phyloP scores from a whole-genome alignment of 257 asterid genomes.

The Jaltomata sinuosa region DNA sequence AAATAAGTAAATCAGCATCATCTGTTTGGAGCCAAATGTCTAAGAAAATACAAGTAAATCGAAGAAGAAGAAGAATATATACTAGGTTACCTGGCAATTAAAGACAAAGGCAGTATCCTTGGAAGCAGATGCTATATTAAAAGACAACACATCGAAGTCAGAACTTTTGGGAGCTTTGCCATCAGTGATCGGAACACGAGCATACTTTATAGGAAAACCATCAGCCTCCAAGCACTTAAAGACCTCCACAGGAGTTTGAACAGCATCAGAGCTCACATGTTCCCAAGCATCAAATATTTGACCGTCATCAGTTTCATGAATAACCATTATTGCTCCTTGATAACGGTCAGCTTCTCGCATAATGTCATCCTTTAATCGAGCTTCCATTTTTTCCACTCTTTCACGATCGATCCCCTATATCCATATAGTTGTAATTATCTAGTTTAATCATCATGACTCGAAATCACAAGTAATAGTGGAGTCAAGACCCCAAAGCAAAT shows the following conservation, averaged over 20 bases:
- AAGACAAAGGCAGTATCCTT: slow-evolving; percentile 88
- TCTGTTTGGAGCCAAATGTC: neutral
- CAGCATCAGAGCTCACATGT: slow-evolving; percentile 56
- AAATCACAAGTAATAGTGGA: neutral
- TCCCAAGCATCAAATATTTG: slow-evolving; percentile 94
- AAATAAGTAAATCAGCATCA: neutral
- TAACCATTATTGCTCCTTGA: slow-evolving; percentile 90
- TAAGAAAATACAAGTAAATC: neutral
- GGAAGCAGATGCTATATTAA: slow-evolving; percentile 85
- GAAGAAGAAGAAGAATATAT: neutral
- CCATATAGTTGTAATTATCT: slow-evolving; percentile 5
- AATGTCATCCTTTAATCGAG: slow-evolving; percentile 91
- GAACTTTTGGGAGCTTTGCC: slow-evolving; percentile 99
- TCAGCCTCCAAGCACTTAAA: slow-evolving; percentile 71
- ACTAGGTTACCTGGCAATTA: slow-evolving; percentile 73
- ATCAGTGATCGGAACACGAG: slow-evolving; percentile 97
- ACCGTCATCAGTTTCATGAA: slow-evolving; percentile 88
- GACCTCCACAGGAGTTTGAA: slow-evolving; percentile 94
- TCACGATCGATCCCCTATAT: slow-evolving; percentile 85
- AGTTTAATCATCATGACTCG: neutral
- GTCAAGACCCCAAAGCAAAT: neutral
- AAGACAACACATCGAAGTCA: slow-evolving; percentile 71
- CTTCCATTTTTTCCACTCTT: slow-evolving; percentile 95
- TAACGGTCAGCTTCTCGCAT: slow-evolving; percentile 87
- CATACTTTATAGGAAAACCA: slow-evolving; percentile 85